Evolutionary conservation across 2,329 filamentous ascomycete genomes (phyloP).

Genomic region (Parafenestella ontariensis): DNA sequence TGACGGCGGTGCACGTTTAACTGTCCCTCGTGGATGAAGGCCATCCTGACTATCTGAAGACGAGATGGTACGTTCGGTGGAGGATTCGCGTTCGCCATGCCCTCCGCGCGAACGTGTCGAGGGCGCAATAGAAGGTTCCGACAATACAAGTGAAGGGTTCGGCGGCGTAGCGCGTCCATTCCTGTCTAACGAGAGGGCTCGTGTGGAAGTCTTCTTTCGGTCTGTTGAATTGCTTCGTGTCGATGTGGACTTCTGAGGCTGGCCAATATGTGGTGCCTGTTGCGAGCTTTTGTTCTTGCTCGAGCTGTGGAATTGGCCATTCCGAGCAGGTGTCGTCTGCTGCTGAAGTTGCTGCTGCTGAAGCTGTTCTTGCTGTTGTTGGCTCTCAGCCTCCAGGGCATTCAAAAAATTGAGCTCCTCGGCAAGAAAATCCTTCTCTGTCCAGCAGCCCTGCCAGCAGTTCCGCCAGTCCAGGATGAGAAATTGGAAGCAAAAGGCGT

Average conservation of each 20-base stretch:
- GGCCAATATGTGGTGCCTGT: slow-evolving; percentile 30
- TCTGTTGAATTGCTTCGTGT: slow-evolving; percentile 42
- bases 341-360: slow-evolving; percentile 10
- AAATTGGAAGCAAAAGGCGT: slow-evolving; percentile 93
- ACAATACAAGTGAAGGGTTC: slow-evolving; percentile 27
- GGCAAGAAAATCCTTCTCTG: slow-evolving; percentile 72
- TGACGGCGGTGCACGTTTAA: slow-evolving; percentile 34
- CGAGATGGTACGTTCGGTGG: slow-evolving; percentile 38
- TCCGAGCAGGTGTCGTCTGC: slow-evolving; percentile 29
- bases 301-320: slow-evolving; percentile 32
- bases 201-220: slow-evolving; percentile 33
- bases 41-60: slow-evolving; percentile 41
- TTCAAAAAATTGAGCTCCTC: slow-evolving; percentile 44
- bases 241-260: slow-evolving; percentile 34
- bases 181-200: slow-evolving; percentile 42
- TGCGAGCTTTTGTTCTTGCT: slow-evolving; percentile 38
- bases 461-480: slow-evolving; percentile 94
- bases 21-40: slow-evolving; percentile 27
- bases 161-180: slow-evolving; percentile 44
- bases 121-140: slow-evolving; percentile 33
- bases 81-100: slow-evolving; percentile 33
- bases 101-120: slow-evolving; percentile 25
- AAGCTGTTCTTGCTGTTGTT: too few relatives aligned
- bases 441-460: slow-evolving; percentile 96
- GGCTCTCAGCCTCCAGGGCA: slow-evolving; percentile 22